Conservation (phyloP, 495 filamentous ascomycete genomes). For the Choiromyces venosus region DNA sequence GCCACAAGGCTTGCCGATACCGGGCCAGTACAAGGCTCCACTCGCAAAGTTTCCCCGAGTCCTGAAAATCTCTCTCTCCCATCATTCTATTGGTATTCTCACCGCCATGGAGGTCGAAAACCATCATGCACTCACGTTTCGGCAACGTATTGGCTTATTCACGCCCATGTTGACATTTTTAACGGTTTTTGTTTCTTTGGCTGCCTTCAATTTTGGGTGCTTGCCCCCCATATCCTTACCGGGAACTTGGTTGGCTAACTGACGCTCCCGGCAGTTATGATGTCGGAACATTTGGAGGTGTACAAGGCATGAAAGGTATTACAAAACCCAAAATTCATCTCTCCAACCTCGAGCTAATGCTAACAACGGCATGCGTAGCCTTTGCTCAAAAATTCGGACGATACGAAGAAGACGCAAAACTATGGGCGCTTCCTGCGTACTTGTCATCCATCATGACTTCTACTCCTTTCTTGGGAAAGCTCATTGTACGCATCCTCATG, state of each 20-base stretch:
- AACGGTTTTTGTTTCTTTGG: not conserved
- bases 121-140: not conserved
- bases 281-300: not conserved
- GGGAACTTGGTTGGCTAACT: not conserved
- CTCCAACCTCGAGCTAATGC: not conserved
- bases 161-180: not conserved
- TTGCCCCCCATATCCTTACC: not conserved
- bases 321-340: not conserved
- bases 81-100: not conserved
- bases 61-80: not conserved
- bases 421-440: not conserved
- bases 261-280: not conserved
- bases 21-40: not conserved
- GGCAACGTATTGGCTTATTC: not conserved
- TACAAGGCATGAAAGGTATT: not conserved
- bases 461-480: not conserved
- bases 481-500: not conserved
- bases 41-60: not conserved
- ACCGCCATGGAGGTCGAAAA: not conserved
- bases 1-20: not conserved
- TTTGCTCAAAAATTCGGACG: not conserved
- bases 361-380: not conserved
- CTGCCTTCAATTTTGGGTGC: not conserved
- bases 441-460: not conserved
- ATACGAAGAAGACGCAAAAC: not conserved